Percentiles rank a stretch among this genome's conserved stretches.
Evolutionary conservation across 1,284 basidiomycete genomes (phyloP).

Genomic region (Leccinum pachyderme): DNA sequence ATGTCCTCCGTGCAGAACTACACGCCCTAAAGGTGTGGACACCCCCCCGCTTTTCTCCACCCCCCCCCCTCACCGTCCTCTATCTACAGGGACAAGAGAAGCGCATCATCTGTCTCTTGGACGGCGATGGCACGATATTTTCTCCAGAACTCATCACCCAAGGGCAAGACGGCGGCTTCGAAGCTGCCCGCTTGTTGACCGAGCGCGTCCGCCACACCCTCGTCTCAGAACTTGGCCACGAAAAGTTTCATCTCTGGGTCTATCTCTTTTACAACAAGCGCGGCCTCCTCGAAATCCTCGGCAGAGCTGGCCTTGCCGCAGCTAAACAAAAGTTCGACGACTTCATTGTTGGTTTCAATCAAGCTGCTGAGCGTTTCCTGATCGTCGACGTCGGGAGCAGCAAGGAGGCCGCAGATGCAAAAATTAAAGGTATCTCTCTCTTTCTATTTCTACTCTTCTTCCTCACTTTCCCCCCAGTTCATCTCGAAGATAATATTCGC

Average conservation of each 20-base stretch:
- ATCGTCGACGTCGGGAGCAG: constrained; percentile 71
- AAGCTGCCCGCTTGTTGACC: constrained; percentile 52
- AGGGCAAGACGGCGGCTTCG: constrained; percentile 56
- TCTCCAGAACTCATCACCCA: constrained; percentile 47
- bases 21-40: constrained; percentile 22
- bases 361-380: constrained; percentile 58
- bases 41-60: background rate
- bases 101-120: constrained; percentile 57
- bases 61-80: constrained; percentile 4
- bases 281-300: constrained; percentile 53
- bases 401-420: constrained; percentile 72
- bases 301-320: constrained; percentile 38
- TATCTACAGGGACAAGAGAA: constrained; percentile 41
- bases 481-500: constrained; percentile 59
- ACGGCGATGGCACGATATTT: constrained; percentile 70
- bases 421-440: constrained; percentile 58
- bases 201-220: constrained; percentile 49
- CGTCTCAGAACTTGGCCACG: constrained; percentile 36
- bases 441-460: background rate
- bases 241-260: constrained; percentile 57
- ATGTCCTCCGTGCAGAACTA: constrained; percentile 23
- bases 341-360: constrained; percentile 66
- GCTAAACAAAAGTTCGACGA: constrained; percentile 53
- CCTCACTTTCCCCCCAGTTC: constrained; percentile 39
- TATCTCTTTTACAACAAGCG: constrained; percentile 64